Percentiles rank a stretch among this genome's conserved stretches.
Conservation (phyloP, 2,329 filamentous ascomycete species). For the Zymoseptoria crescenta region DNA sequence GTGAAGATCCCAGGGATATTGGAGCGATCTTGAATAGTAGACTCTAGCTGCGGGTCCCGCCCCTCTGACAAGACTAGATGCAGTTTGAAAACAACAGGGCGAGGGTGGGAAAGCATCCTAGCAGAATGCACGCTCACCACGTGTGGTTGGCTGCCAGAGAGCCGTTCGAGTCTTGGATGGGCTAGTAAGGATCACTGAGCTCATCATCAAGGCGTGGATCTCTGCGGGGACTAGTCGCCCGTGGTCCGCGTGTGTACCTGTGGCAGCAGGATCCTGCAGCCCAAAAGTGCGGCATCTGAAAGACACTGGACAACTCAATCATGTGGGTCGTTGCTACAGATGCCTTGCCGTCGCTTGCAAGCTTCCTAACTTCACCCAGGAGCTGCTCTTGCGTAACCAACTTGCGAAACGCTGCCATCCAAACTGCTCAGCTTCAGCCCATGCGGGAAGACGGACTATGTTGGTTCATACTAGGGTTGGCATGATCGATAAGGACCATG, state of each 20-base stretch:
- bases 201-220: constrained; percentile 15
- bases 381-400: background rate
- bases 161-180: constrained; percentile 22
- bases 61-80: constrained; percentile 27
- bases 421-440: background rate
- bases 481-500: background rate
- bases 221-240: constrained; percentile 25
- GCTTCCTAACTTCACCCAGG: background rate
- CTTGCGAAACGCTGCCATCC: background rate
- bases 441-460: background rate
- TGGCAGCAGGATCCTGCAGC: constrained; percentile 10
- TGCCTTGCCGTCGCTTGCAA: background rate
- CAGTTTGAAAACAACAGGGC: constrained; percentile 24
- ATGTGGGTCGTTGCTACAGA: background rate
- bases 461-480: background rate
- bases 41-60: constrained; percentile 18
- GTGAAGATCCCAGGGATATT: constrained; percentile 18
- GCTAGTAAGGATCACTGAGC: constrained; percentile 20
- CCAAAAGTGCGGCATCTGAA: constrained; percentile 2
- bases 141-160: constrained; percentile 26
- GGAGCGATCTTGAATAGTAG: constrained; percentile 20
- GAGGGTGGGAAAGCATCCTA: constrained; percentile 18
- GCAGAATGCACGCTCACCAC: constrained; percentile 19
- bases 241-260: constrained; percentile 22
- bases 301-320: constrained; percentile 6